phyloP scores from a whole-genome alignment of 192 early-diverging fungal genomes.

The Coemansia sp. region DNA sequence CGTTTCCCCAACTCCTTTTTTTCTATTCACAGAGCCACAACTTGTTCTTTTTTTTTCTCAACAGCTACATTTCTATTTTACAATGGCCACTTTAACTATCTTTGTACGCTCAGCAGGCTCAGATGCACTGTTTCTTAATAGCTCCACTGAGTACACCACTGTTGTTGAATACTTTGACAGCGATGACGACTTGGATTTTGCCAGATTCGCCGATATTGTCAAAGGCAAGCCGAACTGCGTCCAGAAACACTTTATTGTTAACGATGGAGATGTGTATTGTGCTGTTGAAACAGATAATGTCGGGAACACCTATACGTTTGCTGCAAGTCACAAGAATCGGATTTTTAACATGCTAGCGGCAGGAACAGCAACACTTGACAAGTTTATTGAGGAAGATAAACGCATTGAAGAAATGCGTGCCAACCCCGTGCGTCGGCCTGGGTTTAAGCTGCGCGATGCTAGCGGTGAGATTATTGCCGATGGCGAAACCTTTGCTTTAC shows the following conservation, averaged over 20 bases:
- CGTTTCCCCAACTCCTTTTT: too few species aligned
- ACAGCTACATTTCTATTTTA: background rate
- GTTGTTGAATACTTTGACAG: constrained; percentile 3
- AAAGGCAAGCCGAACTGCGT: constrained; percentile 2
- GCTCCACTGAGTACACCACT: background rate
- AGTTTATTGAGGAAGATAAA: background rate
- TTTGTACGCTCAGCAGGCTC: background rate
- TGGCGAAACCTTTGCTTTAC: background rate
- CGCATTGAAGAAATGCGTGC: background rate
- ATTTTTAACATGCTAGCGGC: background rate
- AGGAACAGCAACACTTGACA: background rate
- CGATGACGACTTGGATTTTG: constrained; percentile 3
- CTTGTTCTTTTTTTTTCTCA: background rate
- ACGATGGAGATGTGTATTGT: background rate
- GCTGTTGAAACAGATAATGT: constrained; percentile 1
- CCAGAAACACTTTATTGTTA: background rate
- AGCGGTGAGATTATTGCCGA: background rate
- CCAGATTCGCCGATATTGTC: background rate
- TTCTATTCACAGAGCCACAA: too few species aligned
- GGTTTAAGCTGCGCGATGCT: constrained; percentile 3
- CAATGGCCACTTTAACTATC: background rate
- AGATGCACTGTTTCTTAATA: background rate
- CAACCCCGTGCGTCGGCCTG: background rate
- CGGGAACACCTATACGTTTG: background rate
- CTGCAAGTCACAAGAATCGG: background rate